Conservation (phyloP, 306 rosid species). For the Mucuna pruriens region DNA sequence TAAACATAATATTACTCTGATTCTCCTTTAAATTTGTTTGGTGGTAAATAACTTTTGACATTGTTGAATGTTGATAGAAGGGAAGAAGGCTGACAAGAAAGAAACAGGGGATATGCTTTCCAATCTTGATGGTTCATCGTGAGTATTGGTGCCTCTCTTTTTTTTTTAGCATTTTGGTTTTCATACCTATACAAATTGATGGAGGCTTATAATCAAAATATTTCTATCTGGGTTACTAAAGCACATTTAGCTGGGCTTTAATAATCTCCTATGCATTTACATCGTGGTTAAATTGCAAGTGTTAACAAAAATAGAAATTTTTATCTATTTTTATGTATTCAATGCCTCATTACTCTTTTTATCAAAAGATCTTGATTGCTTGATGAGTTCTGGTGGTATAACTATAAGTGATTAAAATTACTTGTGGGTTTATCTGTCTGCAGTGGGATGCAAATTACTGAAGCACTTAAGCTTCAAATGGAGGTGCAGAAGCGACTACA, state of each 20-base stretch:
- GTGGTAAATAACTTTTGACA: slow-evolving; percentile 41
- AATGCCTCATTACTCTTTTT: slow-evolving; percentile 15
- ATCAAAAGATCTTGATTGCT: slow-evolving; percentile 20
- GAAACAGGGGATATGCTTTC: slow-evolving; percentile 83
- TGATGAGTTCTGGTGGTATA: slow-evolving; percentile 16
- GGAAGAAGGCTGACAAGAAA: slow-evolving; percentile 90
- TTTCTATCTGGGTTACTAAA: neutral
- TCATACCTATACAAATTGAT: slow-evolving; percentile 27
- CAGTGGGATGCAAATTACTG: slow-evolving; percentile 98
- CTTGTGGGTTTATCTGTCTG: slow-evolving; percentile 30
- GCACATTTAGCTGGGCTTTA: slow-evolving; percentile 10
- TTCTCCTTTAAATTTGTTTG: slow-evolving; percentile 34
- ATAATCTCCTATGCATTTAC: neutral
- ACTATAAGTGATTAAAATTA: slow-evolving; percentile 10
- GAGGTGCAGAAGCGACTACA: slow-evolving; percentile 98
- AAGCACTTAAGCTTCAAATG: slow-evolving; percentile 98
- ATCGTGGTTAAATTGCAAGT: slow-evolving; percentile 10
- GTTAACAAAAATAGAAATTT: neutral
- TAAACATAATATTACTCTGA: neutral
- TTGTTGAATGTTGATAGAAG: slow-evolving; percentile 62
- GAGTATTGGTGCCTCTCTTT: slow-evolving; percentile 52
- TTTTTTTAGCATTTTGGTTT: neutral
- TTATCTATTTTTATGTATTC: neutral
- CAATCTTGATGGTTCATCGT: slow-evolving; percentile 88
- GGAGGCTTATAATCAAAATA: slow-evolving; percentile 15